Evolutionary conservation across 352 stramenopile species (phyloP).

Genomic region (Phytophthora meadii): DNA sequence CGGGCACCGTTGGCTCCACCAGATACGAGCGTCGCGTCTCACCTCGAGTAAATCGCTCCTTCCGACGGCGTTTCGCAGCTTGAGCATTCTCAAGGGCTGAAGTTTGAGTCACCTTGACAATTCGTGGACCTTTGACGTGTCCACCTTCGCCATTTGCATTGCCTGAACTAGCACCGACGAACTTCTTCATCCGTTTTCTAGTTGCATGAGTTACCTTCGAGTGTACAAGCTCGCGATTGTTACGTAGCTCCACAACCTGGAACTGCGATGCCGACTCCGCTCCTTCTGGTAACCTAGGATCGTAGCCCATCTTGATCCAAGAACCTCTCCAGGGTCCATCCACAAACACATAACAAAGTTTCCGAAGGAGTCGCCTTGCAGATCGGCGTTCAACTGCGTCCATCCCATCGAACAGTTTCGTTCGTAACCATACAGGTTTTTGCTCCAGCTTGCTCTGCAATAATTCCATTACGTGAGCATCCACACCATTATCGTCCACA

Average conservation of each 20-base stretch:
- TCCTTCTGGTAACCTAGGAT: conserved; percentile 50
- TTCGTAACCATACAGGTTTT: conserved; percentile 80
- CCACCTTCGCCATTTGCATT: conserved; percentile 43
- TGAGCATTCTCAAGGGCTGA: conserved; percentile 71
- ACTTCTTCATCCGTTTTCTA: conserved; percentile 77
- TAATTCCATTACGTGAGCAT: conserved; percentile 68
- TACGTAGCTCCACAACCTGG: conserved; percentile 83
- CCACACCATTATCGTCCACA: conserved; percentile 59
- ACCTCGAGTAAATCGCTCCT: conserved; percentile 69
- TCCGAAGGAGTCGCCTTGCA: conserved; percentile 63
- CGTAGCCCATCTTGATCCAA: conserved; percentile 87
- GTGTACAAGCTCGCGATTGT: conserved; percentile 84
- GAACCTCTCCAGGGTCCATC: conserved; percentile 83
- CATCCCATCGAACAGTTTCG: conserved; percentile 72
- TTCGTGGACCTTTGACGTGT: conserved; percentile 69
- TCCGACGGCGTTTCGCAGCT: conserved; percentile 64
- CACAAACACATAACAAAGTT: conserved; percentile 87
- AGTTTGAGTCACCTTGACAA: conserved; percentile 80
- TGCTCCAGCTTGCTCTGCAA: conserved; percentile 62
- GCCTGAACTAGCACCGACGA: conserved; percentile 29
- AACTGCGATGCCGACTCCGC: conserved; percentile 57
- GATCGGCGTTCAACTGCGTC: conserved; percentile 68
- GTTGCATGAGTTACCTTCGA: conserved; percentile 76
- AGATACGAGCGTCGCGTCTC: conserved; percentile 71
- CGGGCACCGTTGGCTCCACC: conserved; percentile 43